Percentiles rank a stretch among this genome's conserved stretches.
Conservation (phyloP, 169 alveolate species). For the Neospora caninum region DNA sequence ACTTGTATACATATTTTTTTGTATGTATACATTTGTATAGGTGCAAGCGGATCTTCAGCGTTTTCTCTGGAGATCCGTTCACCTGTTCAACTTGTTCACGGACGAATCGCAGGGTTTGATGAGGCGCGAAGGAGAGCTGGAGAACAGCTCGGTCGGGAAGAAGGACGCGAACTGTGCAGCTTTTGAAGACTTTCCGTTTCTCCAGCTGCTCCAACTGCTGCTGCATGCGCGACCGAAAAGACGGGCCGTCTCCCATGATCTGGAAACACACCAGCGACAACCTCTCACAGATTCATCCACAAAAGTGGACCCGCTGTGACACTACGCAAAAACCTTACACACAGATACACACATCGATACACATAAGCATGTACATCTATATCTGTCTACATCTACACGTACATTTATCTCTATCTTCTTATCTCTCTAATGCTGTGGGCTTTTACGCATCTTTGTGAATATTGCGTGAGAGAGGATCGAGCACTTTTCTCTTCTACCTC, state of each 20-base stretch:
- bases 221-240: constrained; percentile 25
- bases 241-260: constrained; percentile 27
- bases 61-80: too few species aligned
- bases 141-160: constrained; percentile 31
- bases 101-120: neutral
- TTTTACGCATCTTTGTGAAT: too few species aligned
- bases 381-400: neutral
- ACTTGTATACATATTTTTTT: neutral
- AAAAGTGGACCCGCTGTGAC: neutral
- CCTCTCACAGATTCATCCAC: too few species aligned
- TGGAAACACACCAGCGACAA: neutral
- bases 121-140: constrained; percentile 24
- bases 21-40: neutral
- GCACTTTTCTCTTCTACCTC: neutral
- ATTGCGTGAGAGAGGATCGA: neutral
- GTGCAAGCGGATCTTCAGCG: too few species aligned
- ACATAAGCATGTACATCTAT: too few species aligned
- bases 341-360: neutral
- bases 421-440: too few species aligned
- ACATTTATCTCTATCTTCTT: neutral
- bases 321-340: neutral
- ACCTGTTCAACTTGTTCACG: constrained; percentile 8
- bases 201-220: constrained; percentile 37
- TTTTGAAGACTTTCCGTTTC: neutral
- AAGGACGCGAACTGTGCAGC: constrained; percentile 31